Conservation (phyloP, 1,284 basidiomycete species). For the Tausonia pullulans region DNA sequence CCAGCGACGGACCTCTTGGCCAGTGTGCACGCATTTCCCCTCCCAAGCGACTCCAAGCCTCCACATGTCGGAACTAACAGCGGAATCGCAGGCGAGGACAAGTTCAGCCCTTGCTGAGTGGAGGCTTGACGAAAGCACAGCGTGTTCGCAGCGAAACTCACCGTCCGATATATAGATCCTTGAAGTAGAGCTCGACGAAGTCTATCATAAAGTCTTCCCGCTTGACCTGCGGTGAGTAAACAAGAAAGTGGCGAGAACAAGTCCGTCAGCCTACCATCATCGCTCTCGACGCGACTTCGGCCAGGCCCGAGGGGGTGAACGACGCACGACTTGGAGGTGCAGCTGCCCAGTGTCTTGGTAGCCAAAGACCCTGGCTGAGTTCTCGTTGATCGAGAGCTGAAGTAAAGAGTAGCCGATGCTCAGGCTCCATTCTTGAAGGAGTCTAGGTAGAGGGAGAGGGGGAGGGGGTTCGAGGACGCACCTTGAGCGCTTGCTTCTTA, state of each 20-base stretch:
- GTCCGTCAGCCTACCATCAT: neutral
- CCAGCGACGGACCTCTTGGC: constrained; percentile 40
- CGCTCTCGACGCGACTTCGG: constrained; percentile 31
- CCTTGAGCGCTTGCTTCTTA: constrained; percentile 1
- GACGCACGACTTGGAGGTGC: constrained; percentile 8
- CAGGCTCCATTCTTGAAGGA: too few species aligned
- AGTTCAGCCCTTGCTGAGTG: too few species aligned
- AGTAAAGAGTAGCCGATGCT: too few species aligned
- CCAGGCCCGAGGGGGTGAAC: constrained; percentile 27
- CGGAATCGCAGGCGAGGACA: too few species aligned
- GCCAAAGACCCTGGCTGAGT: neutral
- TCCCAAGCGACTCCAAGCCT: constrained; percentile 59
- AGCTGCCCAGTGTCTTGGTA: neutral
- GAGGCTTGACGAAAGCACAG: too few species aligned
- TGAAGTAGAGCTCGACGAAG: constrained; percentile 77
- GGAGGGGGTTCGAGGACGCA: neutral
- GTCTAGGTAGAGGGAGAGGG: neutral
- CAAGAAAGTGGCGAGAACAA: neutral
- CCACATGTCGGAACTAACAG: constrained; percentile 64
- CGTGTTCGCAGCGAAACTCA: constrained; percentile 24
- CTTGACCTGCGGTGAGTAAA: constrained; percentile 46
- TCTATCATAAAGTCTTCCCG: constrained; percentile 55
- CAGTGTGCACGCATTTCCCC: constrained; percentile 42
- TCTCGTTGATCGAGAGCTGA: constrained; percentile 7
- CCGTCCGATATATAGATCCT: constrained; percentile 81